Conservation (phyloP, 2,329 filamentous ascomycete species). For the Phialophora expanda region DNA sequence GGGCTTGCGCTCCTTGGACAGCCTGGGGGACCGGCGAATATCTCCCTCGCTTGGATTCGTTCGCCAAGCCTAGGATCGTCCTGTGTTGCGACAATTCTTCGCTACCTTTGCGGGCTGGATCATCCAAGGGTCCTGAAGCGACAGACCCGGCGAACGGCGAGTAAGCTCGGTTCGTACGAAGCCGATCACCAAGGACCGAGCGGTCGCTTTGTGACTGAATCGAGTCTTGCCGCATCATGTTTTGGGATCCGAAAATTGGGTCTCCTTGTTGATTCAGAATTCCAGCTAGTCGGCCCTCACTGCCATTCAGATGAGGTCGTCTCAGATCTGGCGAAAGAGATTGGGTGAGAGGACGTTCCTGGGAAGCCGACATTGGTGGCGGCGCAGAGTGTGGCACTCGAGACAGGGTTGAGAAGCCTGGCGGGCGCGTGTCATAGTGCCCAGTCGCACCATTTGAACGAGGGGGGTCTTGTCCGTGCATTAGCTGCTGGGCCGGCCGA, state of each 20-base stretch:
- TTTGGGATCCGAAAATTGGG: slow-evolving; percentile 21
- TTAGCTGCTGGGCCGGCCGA: slow-evolving; percentile 13
- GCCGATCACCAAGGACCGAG: slow-evolving; percentile 37
- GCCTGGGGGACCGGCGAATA: slow-evolving; percentile 89
- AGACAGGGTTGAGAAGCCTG: slow-evolving; percentile 25
- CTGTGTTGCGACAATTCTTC: slow-evolving; percentile 66
- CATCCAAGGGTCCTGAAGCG: slow-evolving; percentile 44
- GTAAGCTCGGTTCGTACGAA: slow-evolving; percentile 44
- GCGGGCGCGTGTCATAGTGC: slow-evolving; percentile 38
- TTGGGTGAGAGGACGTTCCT: slow-evolving; percentile 26
- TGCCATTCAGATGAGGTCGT: slow-evolving; percentile 30
- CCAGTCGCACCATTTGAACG: slow-evolving; percentile 31
- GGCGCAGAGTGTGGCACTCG: slow-evolving; percentile 23
- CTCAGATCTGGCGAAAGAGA: slow-evolving; percentile 37
- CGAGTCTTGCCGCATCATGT: slow-evolving; percentile 39
- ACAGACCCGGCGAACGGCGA: slow-evolving; percentile 46
- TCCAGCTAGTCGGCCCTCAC: slow-evolving; percentile 31
- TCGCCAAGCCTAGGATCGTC: slow-evolving; percentile 72
- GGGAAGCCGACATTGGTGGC: slow-evolving; percentile 13
- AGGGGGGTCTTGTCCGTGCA: slow-evolving; percentile 26
- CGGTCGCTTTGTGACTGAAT: slow-evolving; percentile 39
- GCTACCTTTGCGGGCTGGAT: slow-evolving; percentile 53
- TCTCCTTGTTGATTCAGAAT: slow-evolving; percentile 31
- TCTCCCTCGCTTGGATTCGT: slow-evolving; percentile 79
- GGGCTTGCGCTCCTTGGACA: slow-evolving; percentile 86